A percentile compares a stretch with the other conserved stretches of the same genome.
These are phyloP conservation scores for Mycosarcoma mackinlayi DNA, from an alignment of 1,284 basidiomycete genomes.

Conservation along the genomic window DNA sequence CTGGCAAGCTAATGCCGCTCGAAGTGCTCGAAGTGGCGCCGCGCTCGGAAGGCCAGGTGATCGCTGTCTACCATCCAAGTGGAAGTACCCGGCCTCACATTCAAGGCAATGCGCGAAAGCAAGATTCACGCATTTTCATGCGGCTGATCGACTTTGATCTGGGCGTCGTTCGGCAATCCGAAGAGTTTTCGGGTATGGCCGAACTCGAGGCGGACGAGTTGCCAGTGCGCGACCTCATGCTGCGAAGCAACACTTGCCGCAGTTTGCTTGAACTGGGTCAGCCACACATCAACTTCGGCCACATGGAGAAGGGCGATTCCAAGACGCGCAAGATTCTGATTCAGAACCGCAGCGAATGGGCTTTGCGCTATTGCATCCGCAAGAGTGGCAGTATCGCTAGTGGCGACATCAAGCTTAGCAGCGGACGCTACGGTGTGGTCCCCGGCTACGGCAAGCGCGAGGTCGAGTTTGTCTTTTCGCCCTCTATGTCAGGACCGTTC, in stretches of 20 bases:
- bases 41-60: conserved; percentile 67
- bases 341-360: conserved; percentile 71
- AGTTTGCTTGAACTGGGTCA: conserved; percentile 71
- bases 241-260: conserved; percentile 70
- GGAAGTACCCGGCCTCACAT: conserved; percentile 71
- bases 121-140: conserved; percentile 71
- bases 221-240: conserved; percentile 71
- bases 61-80: conserved; percentile 71
- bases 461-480: conserved; percentile 70
- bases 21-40: conserved; percentile 68
- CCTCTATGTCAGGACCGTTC: conserved; percentile 70
- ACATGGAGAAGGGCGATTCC: conserved; percentile 71
- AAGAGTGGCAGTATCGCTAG: conserved; percentile 72
- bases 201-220: conserved; percentile 68
- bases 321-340: conserved; percentile 71
- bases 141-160: conserved; percentile 70
- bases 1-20: conserved; percentile 69
- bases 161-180: conserved; percentile 44
- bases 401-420: conserved; percentile 71
- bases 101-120: conserved; percentile 69
- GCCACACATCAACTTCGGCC: conserved; percentile 72
- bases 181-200: conserved; percentile 61
- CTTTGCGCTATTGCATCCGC: conserved; percentile 70
- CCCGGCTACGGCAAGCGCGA: conserved; percentile 72
- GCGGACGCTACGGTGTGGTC: conserved; percentile 71